These are phyloP conservation scores for Thalassiosira exigua DNA, from an alignment of 352 stramenopile genomes.

Conservation along the genomic window DNA sequence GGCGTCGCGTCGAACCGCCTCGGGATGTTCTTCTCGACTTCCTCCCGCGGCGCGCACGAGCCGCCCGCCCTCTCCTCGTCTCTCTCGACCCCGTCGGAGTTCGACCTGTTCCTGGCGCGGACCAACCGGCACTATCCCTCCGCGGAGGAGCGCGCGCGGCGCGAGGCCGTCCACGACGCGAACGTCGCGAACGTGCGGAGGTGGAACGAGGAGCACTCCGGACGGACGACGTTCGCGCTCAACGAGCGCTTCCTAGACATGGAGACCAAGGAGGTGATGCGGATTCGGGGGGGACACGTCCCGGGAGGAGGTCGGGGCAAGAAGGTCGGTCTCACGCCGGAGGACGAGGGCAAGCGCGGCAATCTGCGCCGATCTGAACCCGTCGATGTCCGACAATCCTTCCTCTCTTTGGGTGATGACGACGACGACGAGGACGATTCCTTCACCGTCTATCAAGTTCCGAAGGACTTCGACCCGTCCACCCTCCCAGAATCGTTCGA, in stretches of 20 bases:
- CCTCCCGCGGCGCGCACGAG: too few species aligned
- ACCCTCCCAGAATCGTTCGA: constrained; percentile 50
- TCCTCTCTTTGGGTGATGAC: too few species aligned
- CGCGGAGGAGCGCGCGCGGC: constrained; percentile 14
- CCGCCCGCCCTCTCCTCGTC: too few species aligned
- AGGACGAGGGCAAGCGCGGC: background rate
- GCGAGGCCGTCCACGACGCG: constrained; percentile 38
- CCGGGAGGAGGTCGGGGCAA: too few species aligned
- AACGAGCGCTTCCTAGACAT: constrained; percentile 52
- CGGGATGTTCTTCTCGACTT: constrained; percentile 50
- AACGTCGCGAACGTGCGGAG: constrained; percentile 29
- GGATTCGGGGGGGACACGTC: constrained; percentile 32
- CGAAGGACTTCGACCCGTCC: constrained; percentile 43
- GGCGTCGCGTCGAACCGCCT: constrained; percentile 30
- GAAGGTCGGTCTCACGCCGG: too few species aligned
- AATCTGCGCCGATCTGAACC: constrained; percentile 14
- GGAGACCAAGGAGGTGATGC: constrained; percentile 36
- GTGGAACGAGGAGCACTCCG: constrained; percentile 35
- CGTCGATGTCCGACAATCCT: too few species aligned
- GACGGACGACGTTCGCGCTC: constrained; percentile 26
- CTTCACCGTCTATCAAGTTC: constrained; percentile 32
- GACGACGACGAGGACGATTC: background rate
- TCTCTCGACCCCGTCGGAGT: background rate
- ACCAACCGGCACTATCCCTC: constrained; percentile 39
- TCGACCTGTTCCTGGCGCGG: constrained; percentile 25